Evolutionary conservation across 768 basidiomycete species (phyloP), one percentile per base, ranked within the genome.

Genomic region (Mycena metata): DNA sequence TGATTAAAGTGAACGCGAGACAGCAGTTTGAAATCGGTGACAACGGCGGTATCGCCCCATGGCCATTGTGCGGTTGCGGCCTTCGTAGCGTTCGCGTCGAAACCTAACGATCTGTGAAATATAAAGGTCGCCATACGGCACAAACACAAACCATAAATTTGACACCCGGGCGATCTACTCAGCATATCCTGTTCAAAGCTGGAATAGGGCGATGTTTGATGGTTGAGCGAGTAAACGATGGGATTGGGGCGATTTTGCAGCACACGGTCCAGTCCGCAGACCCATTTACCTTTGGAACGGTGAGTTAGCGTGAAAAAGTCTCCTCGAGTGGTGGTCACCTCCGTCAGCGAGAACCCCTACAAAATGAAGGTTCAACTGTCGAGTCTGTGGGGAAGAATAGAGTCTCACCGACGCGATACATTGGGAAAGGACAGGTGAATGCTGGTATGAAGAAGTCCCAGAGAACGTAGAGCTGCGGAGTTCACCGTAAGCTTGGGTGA

Each of bases 241-340:
- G 82, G 83, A n/a, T 80, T 75, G 33, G 76, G 75, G 66, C 84
- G 84, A 49, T 79, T 73, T 1, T 50, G 46, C 51, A 76, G 72
- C 39, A 87, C 75, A 11, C 81, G 79, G n/a, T 81, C 80, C 21
- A 87, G 71, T 8, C 86, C 86, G 70, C 86, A 86, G 16, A 84
- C 76, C 83, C 84, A 86, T 74, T 86, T 87, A 43, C 66, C 66
- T 42, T 36, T 12, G 11, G 19, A 26, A 39, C 13, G 24, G 12
- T 24, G 21, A 57, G 17, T 30, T 23, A 21, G 15, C 17, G 3
- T 1, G 15, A 13, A 39, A 42, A 5, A 13, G 11, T 17, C 21
- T 26, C 41, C 42, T 26, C 30, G 6, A 30, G 30, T 30, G 30
- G 30, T 30, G 30, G 30, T 30, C 30, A 57, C 55, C 55, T 11